Evolutionary conservation across 2,329 filamentous ascomycete species (phyloP), one percentile per base, ranked within the genome.

Genomic region (Phialophora tarda): DNA sequence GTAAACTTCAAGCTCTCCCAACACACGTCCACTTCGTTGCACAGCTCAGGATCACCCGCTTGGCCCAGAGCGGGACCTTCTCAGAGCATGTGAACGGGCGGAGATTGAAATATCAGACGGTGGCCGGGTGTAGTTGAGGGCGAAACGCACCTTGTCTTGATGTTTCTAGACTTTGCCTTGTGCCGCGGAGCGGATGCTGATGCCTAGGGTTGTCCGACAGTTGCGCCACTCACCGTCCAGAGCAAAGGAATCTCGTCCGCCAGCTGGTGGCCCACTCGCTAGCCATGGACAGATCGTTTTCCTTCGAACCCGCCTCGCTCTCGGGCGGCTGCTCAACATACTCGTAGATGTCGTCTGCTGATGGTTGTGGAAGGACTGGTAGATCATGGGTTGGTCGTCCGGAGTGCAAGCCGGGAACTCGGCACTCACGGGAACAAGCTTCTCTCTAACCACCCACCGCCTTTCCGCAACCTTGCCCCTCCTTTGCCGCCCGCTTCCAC

Each of bases 401-500:
- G 23, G 24, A 30, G 8, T 17, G 56, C 17, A 47, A 23, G 24
- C 41, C 59, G 59, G 57, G 24, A 61, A 53, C n/a, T 55, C 53
- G 53, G 53, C 53, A 55, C 53, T 8, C n/a, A 5, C 3, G n/a
- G 17, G 24, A 51, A 51, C 10, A 34, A n/a, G 26, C n/a, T 34
- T 51, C 38, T 47, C 28, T 48, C 41, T 12, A 24, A 32, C 57
- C 57, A 48, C n/a, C 57, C 28, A 34, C 44, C 44, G 44, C 10
- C 21, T 14, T 48, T 41, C 17, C 47, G 32, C 24, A n/a, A 21
- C 30, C 23, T 34, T 61, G 28, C 59, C 59, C 59, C 59, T 61
- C 59, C 10, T 53, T 61, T 53, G 48, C 53, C 53, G 53, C 53
- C 53, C 53, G 26, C 26, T 44, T 44, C 59, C 44, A 41, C 48